A percentile compares a stretch with the other conserved stretches of the same genome.
phyloP scores from a whole-genome alignment of 305 asterid genomes.

The Solanum hybrid region DNA sequence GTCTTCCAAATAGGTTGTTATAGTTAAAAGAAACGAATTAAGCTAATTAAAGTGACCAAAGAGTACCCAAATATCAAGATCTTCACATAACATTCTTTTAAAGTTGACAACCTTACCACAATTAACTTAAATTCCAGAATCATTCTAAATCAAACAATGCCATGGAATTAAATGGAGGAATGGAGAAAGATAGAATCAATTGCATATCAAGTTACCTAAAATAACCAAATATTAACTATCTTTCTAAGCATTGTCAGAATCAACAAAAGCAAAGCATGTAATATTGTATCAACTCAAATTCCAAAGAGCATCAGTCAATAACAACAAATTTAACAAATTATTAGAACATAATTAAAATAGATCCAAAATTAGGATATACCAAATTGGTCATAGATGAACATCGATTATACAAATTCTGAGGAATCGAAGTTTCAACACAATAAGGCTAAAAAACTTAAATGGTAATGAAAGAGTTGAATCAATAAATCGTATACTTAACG shows the following conservation, averaged over 20 bases:
- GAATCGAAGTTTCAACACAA: not conserved
- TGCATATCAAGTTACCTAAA: not conserved
- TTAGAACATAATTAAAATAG: not conserved
- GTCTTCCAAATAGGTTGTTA: not conserved
- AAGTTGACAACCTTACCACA: not conserved
- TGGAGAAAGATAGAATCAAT: not conserved
- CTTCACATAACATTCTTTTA: not conserved
- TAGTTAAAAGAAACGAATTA: not conserved
- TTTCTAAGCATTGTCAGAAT: not conserved
- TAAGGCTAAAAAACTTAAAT: no score
- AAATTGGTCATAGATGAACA: not conserved
- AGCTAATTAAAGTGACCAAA: not conserved
- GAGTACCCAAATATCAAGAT: not conserved
- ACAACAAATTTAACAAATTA: no score
- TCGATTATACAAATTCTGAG: not conserved
- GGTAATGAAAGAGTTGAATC: not conserved
- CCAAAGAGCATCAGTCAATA: not conserved
- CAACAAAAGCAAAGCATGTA: not conserved
- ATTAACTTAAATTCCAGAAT: no score
- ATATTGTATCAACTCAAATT: not conserved
- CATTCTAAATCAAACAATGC: not conserved
- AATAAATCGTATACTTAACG: no score
- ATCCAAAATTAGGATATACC: not conserved
- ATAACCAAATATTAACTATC: not conserved
- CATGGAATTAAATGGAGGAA: not conserved